These are phyloP conservation scores for Croton setiger DNA, from an alignment of 441 rosid genomes.

Conservation along the genomic window DNA sequence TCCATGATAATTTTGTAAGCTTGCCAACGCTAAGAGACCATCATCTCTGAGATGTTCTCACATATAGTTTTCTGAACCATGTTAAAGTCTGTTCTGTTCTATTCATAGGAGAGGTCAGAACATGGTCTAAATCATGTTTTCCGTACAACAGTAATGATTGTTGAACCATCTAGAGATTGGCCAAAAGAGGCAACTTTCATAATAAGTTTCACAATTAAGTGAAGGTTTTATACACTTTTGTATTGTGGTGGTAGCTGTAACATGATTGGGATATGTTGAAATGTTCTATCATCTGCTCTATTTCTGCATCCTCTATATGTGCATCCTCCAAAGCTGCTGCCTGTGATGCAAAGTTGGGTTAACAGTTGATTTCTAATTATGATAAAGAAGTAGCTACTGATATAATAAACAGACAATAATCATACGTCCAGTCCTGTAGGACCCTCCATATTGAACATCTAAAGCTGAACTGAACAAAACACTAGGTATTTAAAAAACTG, in stretches of 20 bases:
- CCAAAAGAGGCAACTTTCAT: background rate
- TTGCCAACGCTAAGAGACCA: background rate
- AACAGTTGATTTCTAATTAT: background rate
- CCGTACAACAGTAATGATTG: background rate
- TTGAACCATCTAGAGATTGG: background rate
- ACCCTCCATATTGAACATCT: too few species aligned
- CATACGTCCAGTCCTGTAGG: background rate
- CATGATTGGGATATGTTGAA: background rate
- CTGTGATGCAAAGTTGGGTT: background rate
- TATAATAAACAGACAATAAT: background rate
- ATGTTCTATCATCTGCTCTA: background rate
- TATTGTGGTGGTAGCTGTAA: background rate
- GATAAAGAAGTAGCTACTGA: background rate
- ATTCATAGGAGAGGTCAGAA: background rate
- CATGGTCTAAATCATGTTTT: background rate
- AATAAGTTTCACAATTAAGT: background rate
- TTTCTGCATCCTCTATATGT: background rate
- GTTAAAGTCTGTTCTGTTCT: slow-evolving; percentile 1
- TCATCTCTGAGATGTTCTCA: background rate
- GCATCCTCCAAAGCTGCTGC: background rate
- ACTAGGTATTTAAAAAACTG: background rate
- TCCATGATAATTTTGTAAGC: background rate
- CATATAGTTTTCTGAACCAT: background rate
- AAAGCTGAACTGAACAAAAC: background rate
- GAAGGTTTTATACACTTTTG: background rate